Evolutionary conservation across 768 basidiomycete species (phyloP).

Genomic region (Psilocybe azurescens): DNA sequence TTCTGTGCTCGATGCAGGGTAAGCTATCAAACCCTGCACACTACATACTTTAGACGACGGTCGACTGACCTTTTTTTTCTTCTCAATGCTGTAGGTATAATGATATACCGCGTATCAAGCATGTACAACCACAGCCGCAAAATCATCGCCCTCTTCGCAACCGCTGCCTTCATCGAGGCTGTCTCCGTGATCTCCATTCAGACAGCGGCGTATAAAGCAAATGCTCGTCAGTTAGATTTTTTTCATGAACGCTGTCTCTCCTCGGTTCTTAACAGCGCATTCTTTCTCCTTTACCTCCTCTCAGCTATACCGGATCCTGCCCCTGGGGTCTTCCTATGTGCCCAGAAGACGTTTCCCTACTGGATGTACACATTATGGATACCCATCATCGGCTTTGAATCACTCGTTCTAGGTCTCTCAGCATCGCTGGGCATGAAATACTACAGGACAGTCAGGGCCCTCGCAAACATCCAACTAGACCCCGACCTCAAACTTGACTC

Average conservation of each 20-base stretch:
- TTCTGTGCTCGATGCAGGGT: background rate
- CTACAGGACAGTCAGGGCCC: slow-evolving; percentile 4
- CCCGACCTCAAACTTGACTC: background rate
- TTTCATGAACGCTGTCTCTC: background rate
- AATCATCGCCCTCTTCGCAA: slow-evolving; percentile 4
- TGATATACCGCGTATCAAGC: slow-evolving; percentile 22
- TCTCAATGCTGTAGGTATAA: slow-evolving; percentile 13
- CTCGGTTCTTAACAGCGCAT: background rate
- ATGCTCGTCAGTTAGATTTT: background rate
- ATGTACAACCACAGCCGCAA: slow-evolving; percentile 20
- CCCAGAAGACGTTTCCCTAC: slow-evolving; percentile 2
- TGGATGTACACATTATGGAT: slow-evolving; percentile 20
- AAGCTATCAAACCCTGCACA: background rate
- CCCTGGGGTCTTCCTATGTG: slow-evolving; percentile 13
- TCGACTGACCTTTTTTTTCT: background rate
- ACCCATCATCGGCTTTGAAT: slow-evolving; percentile 15
- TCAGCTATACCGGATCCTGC: slow-evolving; percentile 11
- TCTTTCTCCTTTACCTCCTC: background rate
- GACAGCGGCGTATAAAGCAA: background rate
- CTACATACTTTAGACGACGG: background rate
- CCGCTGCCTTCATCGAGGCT: slow-evolving; percentile 6
- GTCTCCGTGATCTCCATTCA: slow-evolving; percentile 5
- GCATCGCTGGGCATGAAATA: slow-evolving; percentile 11
- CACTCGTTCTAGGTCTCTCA: slow-evolving; percentile 10
- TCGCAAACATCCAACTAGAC: background rate